phyloP scores from a whole-genome alignment of 805 yeast species.

The Candida jianshihensis region DNA sequence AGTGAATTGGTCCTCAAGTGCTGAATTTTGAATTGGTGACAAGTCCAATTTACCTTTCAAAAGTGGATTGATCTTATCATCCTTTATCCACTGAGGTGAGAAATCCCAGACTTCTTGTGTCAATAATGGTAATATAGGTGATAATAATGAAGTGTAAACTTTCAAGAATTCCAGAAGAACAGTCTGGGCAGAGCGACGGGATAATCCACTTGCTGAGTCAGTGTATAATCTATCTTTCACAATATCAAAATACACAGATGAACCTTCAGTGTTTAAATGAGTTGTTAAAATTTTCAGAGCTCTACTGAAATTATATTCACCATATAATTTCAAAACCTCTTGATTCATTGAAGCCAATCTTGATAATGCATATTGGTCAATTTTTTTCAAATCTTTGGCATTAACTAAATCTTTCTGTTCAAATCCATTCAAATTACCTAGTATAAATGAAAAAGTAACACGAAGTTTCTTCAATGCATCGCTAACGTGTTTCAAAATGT shows the following conservation, averaged over 20 bases:
- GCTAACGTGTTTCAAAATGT: conserved; percentile 65
- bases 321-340: conserved; percentile 38
- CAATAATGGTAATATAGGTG: conserved; percentile 79
- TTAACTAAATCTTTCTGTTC: conserved; percentile 27
- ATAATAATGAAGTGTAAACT: conserved; percentile 56
- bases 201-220: conserved; percentile 38
- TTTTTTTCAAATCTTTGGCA: conserved; percentile 30
- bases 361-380: conserved; percentile 62
- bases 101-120: conserved; percentile 85
- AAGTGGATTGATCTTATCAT: conserved; percentile 12
- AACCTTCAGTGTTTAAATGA: conserved; percentile 68
- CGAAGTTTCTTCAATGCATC: conserved; percentile 78
- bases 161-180: conserved; percentile 54
- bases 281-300: conserved; percentile 61
- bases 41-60: conserved; percentile 9
- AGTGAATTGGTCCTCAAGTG: conserved; percentile 35
- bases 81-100: conserved; percentile 28
- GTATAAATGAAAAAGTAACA: conserved; percentile 68
- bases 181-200: conserved; percentile 56
- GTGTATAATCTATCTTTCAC: conserved; percentile 84
- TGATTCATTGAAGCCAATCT: conserved; percentile 42
- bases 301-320: conserved; percentile 56
- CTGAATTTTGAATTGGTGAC: conserved; percentile 26
- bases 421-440: conserved; percentile 65
- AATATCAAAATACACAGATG: conserved; percentile 81